Conservation (phyloP, 306 rosid species). For the Casuarina equisetifolia region DNA sequence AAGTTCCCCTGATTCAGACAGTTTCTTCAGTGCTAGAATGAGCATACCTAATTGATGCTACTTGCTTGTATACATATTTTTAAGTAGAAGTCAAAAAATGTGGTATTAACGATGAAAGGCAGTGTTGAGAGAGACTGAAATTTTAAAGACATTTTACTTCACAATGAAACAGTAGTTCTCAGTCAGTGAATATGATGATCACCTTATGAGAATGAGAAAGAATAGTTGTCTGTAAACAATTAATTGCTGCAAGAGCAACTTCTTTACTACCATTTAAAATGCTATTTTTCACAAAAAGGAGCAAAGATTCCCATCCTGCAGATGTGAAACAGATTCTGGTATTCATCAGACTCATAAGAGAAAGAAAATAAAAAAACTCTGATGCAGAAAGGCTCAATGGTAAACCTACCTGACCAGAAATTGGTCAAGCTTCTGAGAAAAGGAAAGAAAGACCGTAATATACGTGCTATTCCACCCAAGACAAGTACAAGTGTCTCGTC, state of each 20-base stretch:
- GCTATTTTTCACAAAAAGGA: constrained; percentile 82
- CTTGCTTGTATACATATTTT: constrained; percentile 19
- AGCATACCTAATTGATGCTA: constrained; percentile 23
- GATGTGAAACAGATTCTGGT: constrained; percentile 17
- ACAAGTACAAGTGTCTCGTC: constrained; percentile 94
- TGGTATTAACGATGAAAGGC: neutral
- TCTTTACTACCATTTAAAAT: constrained; percentile 83
- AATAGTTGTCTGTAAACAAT: constrained; percentile 82
- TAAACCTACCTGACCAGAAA: constrained; percentile 84
- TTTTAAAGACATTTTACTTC: constrained; percentile 13
- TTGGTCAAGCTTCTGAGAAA: constrained; percentile 70
- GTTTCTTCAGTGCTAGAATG: constrained; percentile 34
- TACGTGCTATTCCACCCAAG: constrained; percentile 90
- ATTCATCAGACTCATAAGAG: constrained; percentile 21
- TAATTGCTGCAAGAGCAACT: constrained; percentile 93
- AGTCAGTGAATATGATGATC: constrained; percentile 21
- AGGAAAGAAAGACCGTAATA: constrained; percentile 86
- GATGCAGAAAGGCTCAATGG: constrained; percentile 25
- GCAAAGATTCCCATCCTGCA: constrained; percentile 95
- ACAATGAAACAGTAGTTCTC: constrained; percentile 25
- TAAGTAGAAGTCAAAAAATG: constrained; percentile 22
- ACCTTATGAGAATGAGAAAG: constrained; percentile 91
- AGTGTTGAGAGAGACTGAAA: constrained; percentile 7
- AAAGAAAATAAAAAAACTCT: constrained; percentile 24
- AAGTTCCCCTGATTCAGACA: constrained; percentile 72